Conservation (phyloP, 2,329 filamentous ascomycete species). For the Calonectria pseudoreteaudii region DNA sequence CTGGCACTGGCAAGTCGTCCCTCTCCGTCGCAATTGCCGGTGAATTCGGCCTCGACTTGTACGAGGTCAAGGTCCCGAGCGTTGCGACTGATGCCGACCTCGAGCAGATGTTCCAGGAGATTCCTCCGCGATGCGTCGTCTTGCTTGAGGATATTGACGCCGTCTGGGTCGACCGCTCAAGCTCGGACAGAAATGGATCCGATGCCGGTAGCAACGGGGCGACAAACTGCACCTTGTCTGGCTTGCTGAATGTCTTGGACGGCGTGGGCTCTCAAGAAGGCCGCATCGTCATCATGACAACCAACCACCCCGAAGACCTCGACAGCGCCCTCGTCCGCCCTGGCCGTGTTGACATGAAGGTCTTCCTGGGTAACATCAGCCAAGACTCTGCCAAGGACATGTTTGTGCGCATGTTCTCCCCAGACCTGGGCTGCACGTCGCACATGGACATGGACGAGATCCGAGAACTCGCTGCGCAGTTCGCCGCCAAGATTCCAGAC, state of each 20-base stretch:
- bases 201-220: conserved; percentile 31
- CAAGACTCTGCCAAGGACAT: conserved; percentile 57
- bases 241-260: conserved; percentile 77
- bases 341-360: conserved; percentile 74
- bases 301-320: conserved; percentile 73
- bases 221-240: conserved; percentile 66
- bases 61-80: conserved; percentile 61
- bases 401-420: conserved; percentile 60
- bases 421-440: conserved; percentile 45
- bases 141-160: conserved; percentile 68
- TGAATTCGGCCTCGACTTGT: conserved; percentile 62
- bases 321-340: conserved; percentile 74
- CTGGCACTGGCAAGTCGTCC: conserved; percentile 71
- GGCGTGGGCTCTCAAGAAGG: conserved; percentile 78
- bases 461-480: conserved; percentile 62
- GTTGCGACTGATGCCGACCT: conserved; percentile 62
- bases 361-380: conserved; percentile 66
- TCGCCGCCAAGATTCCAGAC: conserved; percentile 64
- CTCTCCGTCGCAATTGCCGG: conserved; percentile 65
- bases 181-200: conserved; percentile 30
- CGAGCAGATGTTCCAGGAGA: conserved; percentile 62
- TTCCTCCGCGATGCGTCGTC: conserved; percentile 65
- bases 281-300: conserved; percentile 79
- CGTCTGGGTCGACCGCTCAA: conserved; percentile 46
- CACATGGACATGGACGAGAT: conserved; percentile 46